Base-by-base conservation (phyloP, 805 yeast genomes). In the Tetrapisispora pingtungensis region DNA sequence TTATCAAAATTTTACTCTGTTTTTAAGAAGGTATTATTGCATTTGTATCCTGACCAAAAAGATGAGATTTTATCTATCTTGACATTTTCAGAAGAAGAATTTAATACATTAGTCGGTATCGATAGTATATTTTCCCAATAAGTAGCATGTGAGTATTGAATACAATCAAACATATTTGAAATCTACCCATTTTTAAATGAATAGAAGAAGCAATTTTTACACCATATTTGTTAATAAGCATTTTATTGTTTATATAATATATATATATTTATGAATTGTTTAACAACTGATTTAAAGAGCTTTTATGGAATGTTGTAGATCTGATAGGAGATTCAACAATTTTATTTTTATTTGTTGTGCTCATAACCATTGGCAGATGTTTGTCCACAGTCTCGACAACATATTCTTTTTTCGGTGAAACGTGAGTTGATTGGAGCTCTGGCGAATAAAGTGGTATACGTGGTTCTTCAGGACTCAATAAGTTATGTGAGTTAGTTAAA, bases 51-150 rank as follows among this genome's bases (percentile, higher is more conserved):
- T 37, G 62, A 60, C 1, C 41, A 52, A 2, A 15, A 38, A 17
- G 50, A 49, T 12, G 46, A 47, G 28, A 43, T 64, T 5, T 35
- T 22, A n/a, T 37, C 46, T 2, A 55, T 61, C 7, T 49, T 62
- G 36, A 58, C 54, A 26, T 62, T 58, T 33, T 49, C 61, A 2
- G 58, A 47, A 28, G 45, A 58, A 7, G 86, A 82, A 41, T 76
- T 83, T 20, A 77, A 84, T 4, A 81, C 86, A 0, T 65, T 84
- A 41, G 59, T 84, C n/a, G 93, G 90, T 22, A 72, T 81, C n/a
- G 82, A 74, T 24, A 26, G 27, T 24, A 24, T 14, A 10, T 36
- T 24, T 14, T 22, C 39, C 2, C n/a, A 36, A 22, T 22, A 14
- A 22, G 19, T 8, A 8, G 8, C 8, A 22, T 22, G 26, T 22